phyloP scores from a whole-genome alignment of 2,329 filamentous ascomycete genomes.

The Aspergillus aculeatus region DNA sequence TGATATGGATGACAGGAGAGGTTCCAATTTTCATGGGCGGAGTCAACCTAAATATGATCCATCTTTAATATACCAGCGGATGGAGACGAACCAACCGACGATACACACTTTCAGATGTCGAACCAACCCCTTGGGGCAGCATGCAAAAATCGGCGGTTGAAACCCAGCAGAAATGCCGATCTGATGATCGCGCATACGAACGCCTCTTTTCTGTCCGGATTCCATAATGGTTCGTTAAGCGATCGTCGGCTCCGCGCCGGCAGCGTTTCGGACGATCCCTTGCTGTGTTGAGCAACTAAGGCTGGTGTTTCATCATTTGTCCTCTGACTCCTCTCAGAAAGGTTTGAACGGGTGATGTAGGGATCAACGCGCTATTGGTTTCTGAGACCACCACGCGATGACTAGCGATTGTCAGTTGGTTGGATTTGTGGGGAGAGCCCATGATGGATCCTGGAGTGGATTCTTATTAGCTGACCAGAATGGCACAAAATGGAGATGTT shows the following conservation, averaged over 20 bases:
- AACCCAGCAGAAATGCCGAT: slow-evolving; percentile 21
- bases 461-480: neutral
- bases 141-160: slow-evolving; percentile 16
- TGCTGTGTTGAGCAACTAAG: slow-evolving; percentile 6
- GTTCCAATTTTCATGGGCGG: neutral
- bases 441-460: neutral
- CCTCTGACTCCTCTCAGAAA: neutral
- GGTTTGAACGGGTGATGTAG: slow-evolving; percentile 14
- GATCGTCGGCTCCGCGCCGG: slow-evolving; percentile 10
- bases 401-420: slow-evolving; percentile 13
- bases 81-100: neutral
- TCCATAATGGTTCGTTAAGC: slow-evolving; percentile 12
- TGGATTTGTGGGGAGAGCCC: neutral
- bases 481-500: neutral
- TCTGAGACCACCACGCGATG: slow-evolving; percentile 16
- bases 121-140: slow-evolving; percentile 13
- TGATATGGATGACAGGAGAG: neutral
- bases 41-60: slow-evolving; percentile 8
- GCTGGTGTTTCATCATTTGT: slow-evolving; percentile 7
- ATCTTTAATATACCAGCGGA: neutral
- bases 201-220: slow-evolving; percentile 13
- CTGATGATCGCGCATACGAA: slow-evolving; percentile 11
- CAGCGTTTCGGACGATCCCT: slow-evolving; percentile 15
- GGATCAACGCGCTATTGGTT: slow-evolving; percentile 21
- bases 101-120: neutral